Conservation (phyloP, 768 basidiomycete species). For the Suillus occidentalis region DNA sequence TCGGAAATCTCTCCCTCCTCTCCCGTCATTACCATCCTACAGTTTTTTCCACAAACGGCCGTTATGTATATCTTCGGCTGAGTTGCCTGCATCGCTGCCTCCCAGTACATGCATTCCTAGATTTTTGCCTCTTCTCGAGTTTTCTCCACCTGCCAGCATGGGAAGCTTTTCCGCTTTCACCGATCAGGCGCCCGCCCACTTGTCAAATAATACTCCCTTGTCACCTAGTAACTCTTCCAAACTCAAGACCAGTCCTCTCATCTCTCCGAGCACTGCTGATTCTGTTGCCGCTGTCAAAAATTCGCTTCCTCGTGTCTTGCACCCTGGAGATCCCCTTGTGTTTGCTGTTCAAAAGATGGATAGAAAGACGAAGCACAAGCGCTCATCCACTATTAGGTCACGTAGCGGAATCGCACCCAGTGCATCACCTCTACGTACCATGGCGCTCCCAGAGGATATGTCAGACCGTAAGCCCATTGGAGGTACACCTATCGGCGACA, state of each 20-base stretch:
- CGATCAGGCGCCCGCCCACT: slow-evolving; percentile 1
- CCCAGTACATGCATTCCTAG: background rate
- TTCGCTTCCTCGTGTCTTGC: background rate
- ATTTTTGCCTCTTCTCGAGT: slow-evolving; percentile 19
- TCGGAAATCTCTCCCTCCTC: slow-evolving; percentile 19
- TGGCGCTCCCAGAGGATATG: background rate
- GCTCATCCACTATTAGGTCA: slow-evolving; percentile 11
- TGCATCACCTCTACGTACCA: slow-evolving; percentile 7
- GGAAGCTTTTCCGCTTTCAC: slow-evolving; percentile 9
- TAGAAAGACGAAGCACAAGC: slow-evolving; percentile 7
- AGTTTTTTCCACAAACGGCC: background rate
- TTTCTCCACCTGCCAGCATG: slow-evolving; percentile 19
- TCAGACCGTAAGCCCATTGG: background rate
- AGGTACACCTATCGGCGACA: background rate
- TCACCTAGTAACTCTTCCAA: background rate
- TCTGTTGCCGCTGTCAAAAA: background rate
- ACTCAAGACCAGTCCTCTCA: background rate
- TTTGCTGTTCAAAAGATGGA: slow-evolving; percentile 8
- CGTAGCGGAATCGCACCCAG: slow-evolving; percentile 11
- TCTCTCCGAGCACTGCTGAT: background rate
- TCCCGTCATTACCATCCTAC: slow-evolving; percentile 23
- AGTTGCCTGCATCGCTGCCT: slow-evolving; percentile 4
- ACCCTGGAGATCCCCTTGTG: slow-evolving; percentile 3
- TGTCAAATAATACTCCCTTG: background rate
- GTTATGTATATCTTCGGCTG: background rate